Evolutionary conservation across 371 early-diverging fungal genomes (phyloP).

Genomic region (Amoeboaphelidium protococcarum): DNA sequence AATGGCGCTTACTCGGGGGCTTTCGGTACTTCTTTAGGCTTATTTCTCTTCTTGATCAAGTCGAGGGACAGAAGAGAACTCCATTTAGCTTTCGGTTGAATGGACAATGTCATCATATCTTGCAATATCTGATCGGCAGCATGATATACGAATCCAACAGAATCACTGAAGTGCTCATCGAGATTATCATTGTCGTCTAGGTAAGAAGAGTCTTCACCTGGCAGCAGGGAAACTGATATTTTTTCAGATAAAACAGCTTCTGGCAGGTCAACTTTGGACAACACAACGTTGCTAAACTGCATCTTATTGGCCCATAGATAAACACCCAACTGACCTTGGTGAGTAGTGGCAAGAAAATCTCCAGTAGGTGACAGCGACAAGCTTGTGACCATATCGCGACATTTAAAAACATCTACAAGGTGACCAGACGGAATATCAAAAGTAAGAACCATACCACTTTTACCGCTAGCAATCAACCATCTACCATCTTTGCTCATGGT

Average conservation of each 20-base stretch:
- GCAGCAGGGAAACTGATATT: too few species aligned
- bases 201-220: too few species aligned
- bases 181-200: too few species aligned
- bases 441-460: constrained; percentile 64
- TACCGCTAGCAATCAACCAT: constrained; percentile 55
- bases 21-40: constrained; percentile 60
- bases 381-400: constrained; percentile 38
- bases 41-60: constrained; percentile 75
- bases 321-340: constrained; percentile 67
- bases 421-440: constrained; percentile 84
- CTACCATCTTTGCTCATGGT: constrained; percentile 70
- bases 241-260: too few species aligned
- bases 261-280: too few species aligned
- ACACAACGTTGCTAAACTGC: too few species aligned
- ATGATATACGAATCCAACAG: constrained; percentile 12
- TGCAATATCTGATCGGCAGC: constrained; percentile 38
- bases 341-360: constrained; percentile 70
- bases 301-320: constrained; percentile 41
- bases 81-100: constrained; percentile 59
- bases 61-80: constrained; percentile 63
- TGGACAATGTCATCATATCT: constrained; percentile 53
- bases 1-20: constrained; percentile 70
- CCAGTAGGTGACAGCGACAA: constrained; percentile 64
- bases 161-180: constrained; percentile 5
- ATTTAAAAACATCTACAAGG: constrained; percentile 52